phyloP scores from a whole-genome alignment of 148 eudicot species.

The Arctostaphylos glauca region DNA sequence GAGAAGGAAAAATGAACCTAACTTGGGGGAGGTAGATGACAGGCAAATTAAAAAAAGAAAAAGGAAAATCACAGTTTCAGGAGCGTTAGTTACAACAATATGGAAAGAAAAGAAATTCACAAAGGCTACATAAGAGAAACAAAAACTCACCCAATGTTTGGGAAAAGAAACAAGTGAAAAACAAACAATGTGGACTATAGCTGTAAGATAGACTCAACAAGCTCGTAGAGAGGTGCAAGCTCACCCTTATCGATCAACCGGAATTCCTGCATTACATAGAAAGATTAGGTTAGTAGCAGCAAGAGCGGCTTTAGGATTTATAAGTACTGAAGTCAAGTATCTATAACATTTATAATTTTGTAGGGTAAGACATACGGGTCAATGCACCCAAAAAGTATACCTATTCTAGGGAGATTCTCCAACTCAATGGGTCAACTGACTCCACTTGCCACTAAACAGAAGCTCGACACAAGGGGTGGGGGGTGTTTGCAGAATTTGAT shows the following conservation, averaged over 20 bases:
- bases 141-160: background rate
- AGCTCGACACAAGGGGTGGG: background rate
- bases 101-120: background rate
- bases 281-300: background rate
- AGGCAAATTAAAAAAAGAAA: no score
- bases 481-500: no score
- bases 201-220: constrained; percentile 48
- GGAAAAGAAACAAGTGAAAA: background rate
- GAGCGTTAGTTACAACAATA: background rate
- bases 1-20: no score
- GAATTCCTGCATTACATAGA: constrained; percentile 48
- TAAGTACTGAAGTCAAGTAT: no score
- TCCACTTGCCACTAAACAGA: background rate
- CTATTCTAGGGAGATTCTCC: background rate
- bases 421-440: background rate
- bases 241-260: constrained; percentile 57
- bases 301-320: no score
- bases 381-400: background rate
- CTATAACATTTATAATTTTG: no score
- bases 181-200: background rate
- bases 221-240: constrained; percentile 59
- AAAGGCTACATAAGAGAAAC: constrained; percentile 1
- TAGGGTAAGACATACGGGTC: no score
- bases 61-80: background rate
- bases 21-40: no score